Evolutionary conservation across 2,329 filamentous ascomycete species (phyloP), one percentile per base, ranked within the genome.

Genomic region (Zelopaecilomyces penicillatus): DNA sequence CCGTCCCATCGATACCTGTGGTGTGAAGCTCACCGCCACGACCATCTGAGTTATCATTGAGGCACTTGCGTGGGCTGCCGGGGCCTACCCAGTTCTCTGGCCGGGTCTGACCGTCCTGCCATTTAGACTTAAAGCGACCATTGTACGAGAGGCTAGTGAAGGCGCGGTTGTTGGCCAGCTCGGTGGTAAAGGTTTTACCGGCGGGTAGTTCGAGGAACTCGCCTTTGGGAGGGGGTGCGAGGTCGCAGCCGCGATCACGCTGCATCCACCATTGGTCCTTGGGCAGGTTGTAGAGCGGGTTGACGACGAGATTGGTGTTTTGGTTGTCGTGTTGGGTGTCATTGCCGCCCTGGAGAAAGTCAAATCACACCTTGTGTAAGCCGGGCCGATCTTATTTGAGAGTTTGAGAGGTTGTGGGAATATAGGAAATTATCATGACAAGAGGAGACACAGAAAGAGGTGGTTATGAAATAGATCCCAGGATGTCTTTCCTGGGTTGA

Each of bases 181-280:
- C 71, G 5, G 71, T 68, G 27, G 63, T 71, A 50, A 75, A 71
- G 0, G 63, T 57, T 34, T 68, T 66, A 19, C 71, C 70, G 2
- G 71, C 73, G 2, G 72, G 72, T 2, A 76, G 58, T 29, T 67
- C 63, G 36, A 76, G 65, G 19, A 54, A 60, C 9, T 57, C 58
- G 30, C 54, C 56, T 2, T 55, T 50, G 1, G 56, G 46, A 6
- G 58, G 58, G 4, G 63, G 67, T 6, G 62, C 64, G 8, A 54
- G 50, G 46, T 73, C 64, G 49, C 72, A 75, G 36, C 68, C 67
- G 7, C 70, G 67, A 46, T 71, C 65, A 45, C 65, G 62, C 48
- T 75, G 71, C 61, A 73, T 72, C 70, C 71, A 75, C 69, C 70
- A 74, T n/a, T 71, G 50, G 26, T 58, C 56, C 44, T 67, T 63